Evolutionary conservation across 2,329 filamentous ascomycete genomes (phyloP), one percentile per base, ranked within the genome.

Genomic region (Hypoxylon sp.): DNA sequence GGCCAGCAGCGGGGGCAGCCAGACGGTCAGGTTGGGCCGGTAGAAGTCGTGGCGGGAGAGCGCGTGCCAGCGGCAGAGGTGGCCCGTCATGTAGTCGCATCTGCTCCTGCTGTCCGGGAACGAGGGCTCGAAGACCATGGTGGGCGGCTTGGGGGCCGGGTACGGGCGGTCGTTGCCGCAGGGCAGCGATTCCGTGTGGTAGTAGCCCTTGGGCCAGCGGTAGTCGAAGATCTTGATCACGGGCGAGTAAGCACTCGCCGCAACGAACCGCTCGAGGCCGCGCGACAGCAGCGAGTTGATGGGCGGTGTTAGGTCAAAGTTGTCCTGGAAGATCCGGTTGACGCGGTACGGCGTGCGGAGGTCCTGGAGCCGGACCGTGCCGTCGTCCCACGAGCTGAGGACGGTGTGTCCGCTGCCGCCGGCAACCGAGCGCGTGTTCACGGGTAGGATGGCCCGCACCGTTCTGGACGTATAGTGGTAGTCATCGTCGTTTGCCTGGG

Each of bases 191-290:
- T 79, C 75, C 2, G 82, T 82, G 73, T 86, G 80, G 56, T 80
- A 74, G 65, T 87, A 87, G 2, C 74, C 66, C 64, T 75, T 81
- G 0, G 79, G 72, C 75, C 81, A 83, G 10, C 85, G 83, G 56
- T 85, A 84, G 75, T 87, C 85, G 61, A 86, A 87, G 30, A 86
- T 72, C 54, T 83, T 82, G 56, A 87, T 64, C 8, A 78, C 76
- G 0, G 79, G 74, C 3, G 77, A 76, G 15, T 76, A 75, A 34
- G 80, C 80, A 67, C 79, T 82, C 2, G 84, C 84, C 0, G 79
- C 79, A 3, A 86, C 70, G 60, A 87, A 87, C 11, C 82, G 78
- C 50, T 85, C 81, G 1, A 77, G 76, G 34, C 83, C 84, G 56
- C 82, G 83, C 1, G 82, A 77, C 2, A 86, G 75, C 1, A 87